Evolutionary conservation across 495 filamentous ascomycete genomes (phyloP).

Genomic region (Neurospora sp.): DNA sequence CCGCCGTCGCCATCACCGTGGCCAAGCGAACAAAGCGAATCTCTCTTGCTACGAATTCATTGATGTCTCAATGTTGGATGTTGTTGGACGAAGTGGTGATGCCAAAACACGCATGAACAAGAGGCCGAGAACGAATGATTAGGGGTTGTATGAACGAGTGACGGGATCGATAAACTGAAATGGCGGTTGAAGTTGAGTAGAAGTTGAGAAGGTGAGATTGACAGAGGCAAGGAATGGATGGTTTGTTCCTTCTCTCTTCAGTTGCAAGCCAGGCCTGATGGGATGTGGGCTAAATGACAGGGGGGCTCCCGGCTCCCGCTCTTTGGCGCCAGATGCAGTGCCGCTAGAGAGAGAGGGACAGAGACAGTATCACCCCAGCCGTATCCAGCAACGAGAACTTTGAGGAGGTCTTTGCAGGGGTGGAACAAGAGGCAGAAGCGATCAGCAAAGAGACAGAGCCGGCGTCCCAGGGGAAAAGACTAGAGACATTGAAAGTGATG

Average conservation of each 20-base stretch:
- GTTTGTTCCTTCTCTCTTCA: neutral
- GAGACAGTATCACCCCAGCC: neutral
- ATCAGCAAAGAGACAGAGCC: neutral
- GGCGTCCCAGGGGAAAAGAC: too few species aligned
- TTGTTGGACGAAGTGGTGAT: neutral
- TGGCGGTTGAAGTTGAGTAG: neutral
- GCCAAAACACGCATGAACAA: neutral
- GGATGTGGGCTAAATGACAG: neutral
- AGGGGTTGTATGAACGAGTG: neutral
- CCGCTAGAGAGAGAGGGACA: neutral
- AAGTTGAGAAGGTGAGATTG: neutral
- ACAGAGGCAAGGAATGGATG: neutral
- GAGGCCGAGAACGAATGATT: neutral
- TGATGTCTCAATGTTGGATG: neutral
- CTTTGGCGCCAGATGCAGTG: neutral
- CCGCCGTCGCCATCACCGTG: slow-evolving; percentile 19
- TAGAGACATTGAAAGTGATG: neutral
- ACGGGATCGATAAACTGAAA: neutral
- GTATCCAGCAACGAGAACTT: too few species aligned
- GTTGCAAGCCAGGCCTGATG: neutral
- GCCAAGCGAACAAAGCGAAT: slow-evolving; percentile 10
- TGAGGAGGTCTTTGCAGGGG: neutral
- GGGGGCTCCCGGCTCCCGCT: neutral
- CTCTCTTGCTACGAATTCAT: slow-evolving; percentile 11
- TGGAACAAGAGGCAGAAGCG: too few species aligned